Percentiles rank a stretch among this genome's conserved stretches.
Evolutionary conservation across 148 eudicot species (phyloP).

Genomic region (Rhododendron vialii): DNA sequence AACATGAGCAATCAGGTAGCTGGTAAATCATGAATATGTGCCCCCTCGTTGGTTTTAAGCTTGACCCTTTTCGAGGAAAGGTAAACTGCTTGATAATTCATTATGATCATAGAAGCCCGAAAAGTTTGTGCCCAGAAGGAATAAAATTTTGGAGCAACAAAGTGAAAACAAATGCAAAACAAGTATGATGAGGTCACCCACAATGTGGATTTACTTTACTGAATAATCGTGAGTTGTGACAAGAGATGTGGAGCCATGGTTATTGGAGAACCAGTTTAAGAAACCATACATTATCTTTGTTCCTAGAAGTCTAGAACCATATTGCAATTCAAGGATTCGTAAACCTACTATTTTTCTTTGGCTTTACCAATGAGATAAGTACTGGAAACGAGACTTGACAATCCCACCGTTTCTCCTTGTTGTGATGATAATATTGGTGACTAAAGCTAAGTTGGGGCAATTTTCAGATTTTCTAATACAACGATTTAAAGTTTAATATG

Average conservation of each 20-base stretch:
- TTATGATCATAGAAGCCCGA: not conserved
- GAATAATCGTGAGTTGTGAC: not conserved
- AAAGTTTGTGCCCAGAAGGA: not conserved
- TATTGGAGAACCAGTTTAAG: not conserved
- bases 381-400: not conserved
- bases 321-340: not conserved
- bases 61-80: not conserved
- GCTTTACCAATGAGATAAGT: not conserved
- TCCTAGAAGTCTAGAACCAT: not conserved
- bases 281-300: not conserved
- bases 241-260: not conserved
- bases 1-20: not conserved
- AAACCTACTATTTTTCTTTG: not conserved
- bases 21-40: not conserved
- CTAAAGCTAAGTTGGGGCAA: too few species aligned
- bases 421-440: not conserved
- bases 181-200: not conserved
- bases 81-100: not conserved
- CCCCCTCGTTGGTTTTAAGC: not conserved
- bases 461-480: too few species aligned
- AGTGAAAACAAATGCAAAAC: not conserved
- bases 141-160: not conserved
- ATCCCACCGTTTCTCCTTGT: not conserved
- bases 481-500: too few species aligned
- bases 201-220: not conserved